Conservation (phyloP, 495 filamentous ascomycete species). For the Tuber brumale region DNA sequence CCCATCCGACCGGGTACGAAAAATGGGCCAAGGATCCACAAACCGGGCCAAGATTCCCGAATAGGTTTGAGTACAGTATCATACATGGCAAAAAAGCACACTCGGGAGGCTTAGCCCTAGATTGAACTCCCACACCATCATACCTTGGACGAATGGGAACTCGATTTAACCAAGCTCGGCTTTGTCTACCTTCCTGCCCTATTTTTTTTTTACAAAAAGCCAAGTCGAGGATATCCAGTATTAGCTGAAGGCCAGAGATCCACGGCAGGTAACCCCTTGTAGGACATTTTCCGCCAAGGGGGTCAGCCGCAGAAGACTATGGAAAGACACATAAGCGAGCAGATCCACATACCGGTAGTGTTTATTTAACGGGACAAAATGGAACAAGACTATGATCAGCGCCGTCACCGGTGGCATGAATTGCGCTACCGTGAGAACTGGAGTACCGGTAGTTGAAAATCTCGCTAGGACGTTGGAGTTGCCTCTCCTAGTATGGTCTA, state of each 20-base stretch:
- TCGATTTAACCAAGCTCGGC: neutral
- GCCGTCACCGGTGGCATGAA: neutral
- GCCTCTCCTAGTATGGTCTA: too few species aligned
- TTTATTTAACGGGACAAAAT: neutral
- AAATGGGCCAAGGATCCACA: neutral
- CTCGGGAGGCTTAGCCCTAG: neutral
- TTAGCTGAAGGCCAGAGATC: neutral
- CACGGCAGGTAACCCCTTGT: too few species aligned
- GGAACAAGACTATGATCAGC: neutral
- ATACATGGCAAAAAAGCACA: neutral
- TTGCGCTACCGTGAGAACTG: neutral
- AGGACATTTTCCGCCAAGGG: neutral
- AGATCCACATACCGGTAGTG: neutral
- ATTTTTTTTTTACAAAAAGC: neutral
- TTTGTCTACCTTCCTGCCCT: neutral
- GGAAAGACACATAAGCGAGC: neutral
- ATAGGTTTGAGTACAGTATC: too few species aligned
- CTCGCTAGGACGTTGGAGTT: too few species aligned
- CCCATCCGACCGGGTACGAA: neutral
- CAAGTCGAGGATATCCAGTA: neutral
- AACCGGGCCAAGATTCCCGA: neutral
- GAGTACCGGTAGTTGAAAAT: too few species aligned
- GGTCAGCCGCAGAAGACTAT: neutral
- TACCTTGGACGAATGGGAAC: neutral
- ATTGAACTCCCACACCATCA: neutral